phyloP scores from a whole-genome alignment of 2,329 filamentous ascomycete genomes.

The Stenocarpella maydis region DNA sequence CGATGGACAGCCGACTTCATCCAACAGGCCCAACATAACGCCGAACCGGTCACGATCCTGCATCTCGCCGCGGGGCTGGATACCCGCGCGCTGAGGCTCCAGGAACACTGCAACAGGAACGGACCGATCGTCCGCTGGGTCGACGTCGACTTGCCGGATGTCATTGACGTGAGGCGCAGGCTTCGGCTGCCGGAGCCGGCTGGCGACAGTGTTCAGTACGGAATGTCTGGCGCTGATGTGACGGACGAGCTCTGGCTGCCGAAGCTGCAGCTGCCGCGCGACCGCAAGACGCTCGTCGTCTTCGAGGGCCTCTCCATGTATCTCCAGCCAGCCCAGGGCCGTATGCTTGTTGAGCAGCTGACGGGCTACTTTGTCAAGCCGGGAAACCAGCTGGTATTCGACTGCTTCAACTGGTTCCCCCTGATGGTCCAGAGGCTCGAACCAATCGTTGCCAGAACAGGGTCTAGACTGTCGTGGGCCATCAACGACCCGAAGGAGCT shows the following conservation, averaged over 20 bases:
- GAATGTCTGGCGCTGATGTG: conserved; percentile 25
- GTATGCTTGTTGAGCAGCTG: conserved; percentile 22
- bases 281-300: conserved; percentile 28
- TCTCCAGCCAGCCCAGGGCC: conserved; percentile 27
- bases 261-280: conserved; percentile 6
- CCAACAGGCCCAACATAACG: neutral
- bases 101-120: neutral
- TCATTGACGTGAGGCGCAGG: conserved; percentile 29
- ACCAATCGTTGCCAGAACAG: conserved; percentile 28
- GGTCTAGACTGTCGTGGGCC: conserved; percentile 24
- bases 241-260: conserved; percentile 33
- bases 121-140: conserved; percentile 28
- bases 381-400: conserved; percentile 31
- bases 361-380: conserved; percentile 20
- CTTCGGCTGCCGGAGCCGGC: conserved; percentile 18
- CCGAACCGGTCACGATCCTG: conserved; percentile 31
- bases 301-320: conserved; percentile 36
- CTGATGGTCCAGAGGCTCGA: conserved; percentile 22
- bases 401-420: conserved; percentile 25
- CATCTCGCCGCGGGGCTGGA: conserved; percentile 35
- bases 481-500: conserved; percentile 26
- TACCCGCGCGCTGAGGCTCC: conserved; percentile 32
- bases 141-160: conserved; percentile 32
- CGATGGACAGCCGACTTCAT: conserved; percentile 28
- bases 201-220: conserved; percentile 13